Evolutionary conservation across 257 asterid genomes (phyloP).

Genomic region (Solanum arcanum): DNA sequence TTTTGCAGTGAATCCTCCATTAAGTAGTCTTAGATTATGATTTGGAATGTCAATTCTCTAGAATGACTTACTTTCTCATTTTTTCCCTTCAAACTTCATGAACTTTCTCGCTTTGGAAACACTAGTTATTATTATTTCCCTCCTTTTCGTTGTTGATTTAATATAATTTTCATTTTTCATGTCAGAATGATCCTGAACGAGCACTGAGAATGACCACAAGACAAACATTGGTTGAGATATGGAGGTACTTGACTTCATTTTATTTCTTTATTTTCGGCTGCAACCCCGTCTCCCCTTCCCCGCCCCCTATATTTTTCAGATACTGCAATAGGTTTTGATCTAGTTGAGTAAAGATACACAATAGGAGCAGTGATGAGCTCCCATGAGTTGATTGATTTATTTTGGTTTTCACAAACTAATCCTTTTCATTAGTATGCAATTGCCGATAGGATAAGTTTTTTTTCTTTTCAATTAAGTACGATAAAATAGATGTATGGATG

Average conservation of each 20-base stretch:
- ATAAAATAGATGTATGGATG: not conserved
- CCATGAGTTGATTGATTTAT: not conserved
- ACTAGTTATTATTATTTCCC: not conserved
- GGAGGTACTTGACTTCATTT: slow-evolving; percentile 40
- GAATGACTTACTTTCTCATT: not conserved
- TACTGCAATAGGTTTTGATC: not conserved
- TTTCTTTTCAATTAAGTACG: not conserved
- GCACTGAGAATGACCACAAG: slow-evolving; percentile 58
- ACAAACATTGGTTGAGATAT: slow-evolving; percentile 54
- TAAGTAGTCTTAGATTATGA: not conserved
- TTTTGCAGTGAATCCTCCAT: not conserved
- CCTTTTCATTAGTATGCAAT: not conserved
- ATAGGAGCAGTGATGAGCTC: not conserved
- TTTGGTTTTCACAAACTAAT: not conserved
- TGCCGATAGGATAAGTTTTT: not conserved
- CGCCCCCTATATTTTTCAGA: not conserved
- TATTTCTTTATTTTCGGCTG: not conserved
- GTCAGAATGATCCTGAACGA: slow-evolving; percentile 61
- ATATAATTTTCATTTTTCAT: not conserved
- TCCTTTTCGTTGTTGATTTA: not conserved
- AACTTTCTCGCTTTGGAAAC: not conserved
- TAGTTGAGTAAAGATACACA: not conserved
- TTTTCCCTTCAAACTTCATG: not conserved
- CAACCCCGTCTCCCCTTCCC: not conserved
- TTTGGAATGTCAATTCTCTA: not conserved